Evolutionary conservation across 1,139 yeast genomes (phyloP).

Genomic region (Torulaspora globosa): DNA sequence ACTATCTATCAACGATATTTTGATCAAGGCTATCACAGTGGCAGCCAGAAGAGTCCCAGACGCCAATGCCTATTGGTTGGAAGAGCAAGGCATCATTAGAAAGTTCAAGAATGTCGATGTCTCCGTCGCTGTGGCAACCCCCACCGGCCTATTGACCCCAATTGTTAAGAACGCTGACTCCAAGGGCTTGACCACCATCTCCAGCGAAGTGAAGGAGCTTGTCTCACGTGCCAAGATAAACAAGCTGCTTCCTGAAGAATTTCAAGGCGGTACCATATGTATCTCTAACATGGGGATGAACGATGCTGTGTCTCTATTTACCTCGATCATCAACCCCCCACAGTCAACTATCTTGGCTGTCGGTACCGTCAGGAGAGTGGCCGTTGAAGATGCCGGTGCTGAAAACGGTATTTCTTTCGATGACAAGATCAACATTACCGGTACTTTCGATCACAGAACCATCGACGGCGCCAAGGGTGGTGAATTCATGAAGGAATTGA

Average conservation of each 20-base stretch:
- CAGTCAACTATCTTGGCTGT: slow-evolving; percentile 91
- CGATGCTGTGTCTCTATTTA: slow-evolving; percentile 84
- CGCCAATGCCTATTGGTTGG: slow-evolving; percentile 92
- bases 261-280: slow-evolving; percentile 98
- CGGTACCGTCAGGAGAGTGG: slow-evolving; percentile 88
- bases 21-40: slow-evolving; percentile 88
- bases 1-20: slow-evolving; percentile 88
- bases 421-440: slow-evolving; percentile 85
- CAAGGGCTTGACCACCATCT: slow-evolving; percentile 80
- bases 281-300: slow-evolving; percentile 99
- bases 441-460: slow-evolving; percentile 96
- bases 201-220: slow-evolving; percentile 80
- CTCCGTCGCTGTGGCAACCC: slow-evolving; percentile 98
- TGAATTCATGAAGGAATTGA: slow-evolving; percentile 90
- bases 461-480: slow-evolving; percentile 98
- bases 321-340: slow-evolving; percentile 97
- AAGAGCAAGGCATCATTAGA: slow-evolving; percentile 83
- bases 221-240: slow-evolving; percentile 95
- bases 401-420: slow-evolving; percentile 92
- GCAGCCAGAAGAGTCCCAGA: slow-evolving; percentile 91
- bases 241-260: slow-evolving; percentile 91
- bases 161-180: slow-evolving; percentile 82
- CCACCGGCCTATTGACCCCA: slow-evolving; percentile 95
- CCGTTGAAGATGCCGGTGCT: slow-evolving; percentile 86
- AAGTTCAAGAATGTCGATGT: slow-evolving; percentile 90